A percentile compares a stretch with the other conserved stretches of the same genome.
phyloP scores from a whole-genome alignment of 108 stramenopile species.

The Skeletonema costatum region DNA sequence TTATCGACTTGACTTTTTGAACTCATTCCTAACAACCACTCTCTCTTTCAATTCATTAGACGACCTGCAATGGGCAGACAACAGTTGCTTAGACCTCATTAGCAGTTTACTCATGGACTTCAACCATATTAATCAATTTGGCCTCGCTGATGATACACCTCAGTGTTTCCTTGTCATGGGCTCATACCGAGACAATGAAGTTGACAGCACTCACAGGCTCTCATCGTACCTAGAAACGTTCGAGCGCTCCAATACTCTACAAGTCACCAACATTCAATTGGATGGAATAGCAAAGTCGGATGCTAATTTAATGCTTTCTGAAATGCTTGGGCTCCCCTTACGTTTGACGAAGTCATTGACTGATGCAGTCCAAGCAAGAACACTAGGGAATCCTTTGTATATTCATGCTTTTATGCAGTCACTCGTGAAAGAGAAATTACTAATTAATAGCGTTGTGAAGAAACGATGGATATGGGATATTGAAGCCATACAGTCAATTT shows the following conservation, averaged over 20 bases:
- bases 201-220: conserved; percentile 25
- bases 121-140: neutral
- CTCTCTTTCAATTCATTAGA: neutral
- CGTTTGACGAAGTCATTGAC: conserved; percentile 20
- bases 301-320: conserved; percentile 35
- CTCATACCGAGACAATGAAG: conserved; percentile 42
- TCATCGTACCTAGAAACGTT: conserved; percentile 16
- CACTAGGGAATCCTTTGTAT: conserved; percentile 40
- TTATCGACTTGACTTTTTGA: neutral
- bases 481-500: conserved; percentile 16
- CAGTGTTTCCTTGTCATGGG: conserved; percentile 41
- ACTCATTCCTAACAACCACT: neutral
- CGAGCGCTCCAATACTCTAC: conserved; percentile 6
- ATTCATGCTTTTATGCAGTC: conserved; percentile 31
- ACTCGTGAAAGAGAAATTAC: conserved; percentile 12
- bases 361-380: conserved; percentile 20
- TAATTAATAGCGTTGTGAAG: conserved; percentile 30
- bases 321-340: conserved; percentile 22
- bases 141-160: neutral
- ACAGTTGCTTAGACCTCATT: conserved; percentile 1
- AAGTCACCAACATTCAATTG: conserved; percentile 3
- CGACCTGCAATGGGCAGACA: conserved; percentile 23
- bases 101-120: conserved; percentile 1
- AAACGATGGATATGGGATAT: conserved; percentile 41
- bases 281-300: conserved; percentile 17